Base-by-base conservation (phyloP, 192 early-diverging fungal genomes). In the Entomortierella parvispora region DNA sequence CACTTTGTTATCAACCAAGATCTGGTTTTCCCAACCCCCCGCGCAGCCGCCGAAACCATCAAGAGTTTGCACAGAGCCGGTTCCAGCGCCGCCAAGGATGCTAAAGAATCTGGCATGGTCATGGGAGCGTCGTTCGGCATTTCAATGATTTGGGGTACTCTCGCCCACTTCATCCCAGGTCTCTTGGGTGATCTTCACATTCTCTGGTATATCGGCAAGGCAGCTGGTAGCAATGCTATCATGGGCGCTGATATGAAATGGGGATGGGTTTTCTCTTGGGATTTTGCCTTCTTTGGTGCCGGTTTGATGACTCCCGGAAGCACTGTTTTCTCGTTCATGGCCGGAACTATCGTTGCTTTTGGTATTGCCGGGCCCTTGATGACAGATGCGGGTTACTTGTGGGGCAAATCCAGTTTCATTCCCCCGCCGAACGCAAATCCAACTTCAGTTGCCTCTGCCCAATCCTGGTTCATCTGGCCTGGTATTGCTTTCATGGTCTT, bases 391-490 rank as follows among this genome's bases (percentile, higher is more conserved):
- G 84, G 85, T 4, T 63, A 68, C 33, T 61, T 83, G 51, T 53
- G 58, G 31, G 54, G 50, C 3, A 34, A 59, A 12, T 58, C 20
- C 47, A 77, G 78, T 42, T 84, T 86, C 57, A 40, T 40, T 40
- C 37, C 7, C 37, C 37, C 37, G 12, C 5, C 5, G 12, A 12
- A 40, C 5, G 44, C 62, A 20, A 53, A 15, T 6, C 32, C 62
- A 12, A 52, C 65, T 4, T n/a, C 40, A 2, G 66, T 65, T 31
- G 76, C 63, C 14, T 84, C 89, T 33, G 76, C 90, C 26, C 87
- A 86, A 47, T 88, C 82, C 58, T 91, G 86, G 84, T 83, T 91
- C 66, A 68, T 91, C 40, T 91, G 90, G 90, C 90, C 90, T 12
- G 90, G 90, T 81, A 81, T 91, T 58, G 80, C 81, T 17, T 53